Evolutionary conservation across 805 yeast genomes (phyloP), one percentile per base, ranked within the genome.

Genomic region (Candida sakaeoensis): DNA sequence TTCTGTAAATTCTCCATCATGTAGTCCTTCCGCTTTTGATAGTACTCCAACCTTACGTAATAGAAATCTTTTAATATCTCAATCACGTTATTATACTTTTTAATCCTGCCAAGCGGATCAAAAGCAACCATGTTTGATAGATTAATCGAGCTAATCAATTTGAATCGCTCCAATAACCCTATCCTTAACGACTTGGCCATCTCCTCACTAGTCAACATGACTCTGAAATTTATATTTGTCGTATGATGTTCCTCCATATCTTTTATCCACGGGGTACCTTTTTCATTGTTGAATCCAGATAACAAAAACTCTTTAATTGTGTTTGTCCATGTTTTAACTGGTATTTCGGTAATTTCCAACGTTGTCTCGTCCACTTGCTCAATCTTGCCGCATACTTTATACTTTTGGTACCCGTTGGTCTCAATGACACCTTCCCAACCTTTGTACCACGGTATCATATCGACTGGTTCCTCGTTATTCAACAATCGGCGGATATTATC

Each of bases 191-290:
- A 75, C 52, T 86, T 85, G 17, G 65, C 73, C 98, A 93, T 91
- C 56, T 91, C 96, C 34, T 81, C 91, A 39, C 73, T 75, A 8
- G 80, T 65, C 47, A 93, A 64, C 25, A 79, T 86, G 21, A 93
- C 77, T 19, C 86, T 79, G 54, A 93, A 93, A 45, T 81, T 78
- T 47, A 93, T 81, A 29, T 81, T 83, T 42, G 79, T 71, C 13
- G 88, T 85, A 60, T 93, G 99, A 58, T 91, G 96, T 56, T 93
- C 99, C 50, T 83, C 88, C 81, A 90, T 78, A 61, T 91, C 97
- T 50, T 87, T 90, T 45, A 91, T 88, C 95, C 97, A 91, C 17
- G 89, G 78, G 42, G 72, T 72, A 13, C 61, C 66, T 54, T 83
- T 88, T 25, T 89, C 96, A 39, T 70, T 75, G n/a, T 90, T 90